Conservation (phyloP, 495 filamentous ascomycete genomes). For the Neurospora cerealis region DNA sequence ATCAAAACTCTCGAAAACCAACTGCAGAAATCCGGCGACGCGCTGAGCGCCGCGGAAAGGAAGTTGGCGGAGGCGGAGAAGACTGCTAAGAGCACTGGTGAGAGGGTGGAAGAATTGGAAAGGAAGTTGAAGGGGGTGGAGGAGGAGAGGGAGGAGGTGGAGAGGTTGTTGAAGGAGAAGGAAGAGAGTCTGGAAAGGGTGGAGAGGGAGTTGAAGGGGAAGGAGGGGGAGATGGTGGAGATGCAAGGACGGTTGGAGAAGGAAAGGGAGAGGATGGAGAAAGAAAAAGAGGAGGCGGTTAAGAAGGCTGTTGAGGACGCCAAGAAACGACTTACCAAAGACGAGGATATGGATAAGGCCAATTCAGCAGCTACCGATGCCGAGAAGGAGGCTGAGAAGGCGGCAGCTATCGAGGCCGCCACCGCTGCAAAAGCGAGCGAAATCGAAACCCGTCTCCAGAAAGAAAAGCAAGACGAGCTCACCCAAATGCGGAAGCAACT, state of each 20-base stretch:
- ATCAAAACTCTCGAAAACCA: constrained; percentile 3
- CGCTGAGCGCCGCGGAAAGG: neutral
- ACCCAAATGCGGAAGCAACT: neutral
- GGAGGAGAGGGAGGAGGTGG: constrained; percentile 8
- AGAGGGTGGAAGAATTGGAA: neutral
- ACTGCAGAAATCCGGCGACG: neutral
- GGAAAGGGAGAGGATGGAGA: neutral
- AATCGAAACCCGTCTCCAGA: neutral
- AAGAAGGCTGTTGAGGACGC: constrained; percentile 10
- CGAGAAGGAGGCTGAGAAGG: neutral
- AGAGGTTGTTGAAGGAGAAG: constrained; percentile 10
- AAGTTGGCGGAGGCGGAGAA: constrained; percentile 5
- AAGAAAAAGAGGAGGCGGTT: constrained; percentile 16
- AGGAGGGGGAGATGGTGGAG: constrained; percentile 2
- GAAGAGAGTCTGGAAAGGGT: neutral
- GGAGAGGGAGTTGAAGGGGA: constrained; percentile 5
- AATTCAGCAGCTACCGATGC: neutral
- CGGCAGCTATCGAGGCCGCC: neutral
- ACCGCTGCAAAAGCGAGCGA: neutral
- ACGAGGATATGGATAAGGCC: too few relatives aligned
- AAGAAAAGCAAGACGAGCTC: neutral
- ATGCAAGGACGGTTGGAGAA: constrained; percentile 4
- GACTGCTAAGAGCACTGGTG: neutral
- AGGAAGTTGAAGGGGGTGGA: neutral
- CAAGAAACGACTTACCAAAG: neutral